These are phyloP conservation scores for Talaromyces atroroseus DNA, from an alignment of 2,329 filamentous ascomycete species.

Conservation along the genomic window DNA sequence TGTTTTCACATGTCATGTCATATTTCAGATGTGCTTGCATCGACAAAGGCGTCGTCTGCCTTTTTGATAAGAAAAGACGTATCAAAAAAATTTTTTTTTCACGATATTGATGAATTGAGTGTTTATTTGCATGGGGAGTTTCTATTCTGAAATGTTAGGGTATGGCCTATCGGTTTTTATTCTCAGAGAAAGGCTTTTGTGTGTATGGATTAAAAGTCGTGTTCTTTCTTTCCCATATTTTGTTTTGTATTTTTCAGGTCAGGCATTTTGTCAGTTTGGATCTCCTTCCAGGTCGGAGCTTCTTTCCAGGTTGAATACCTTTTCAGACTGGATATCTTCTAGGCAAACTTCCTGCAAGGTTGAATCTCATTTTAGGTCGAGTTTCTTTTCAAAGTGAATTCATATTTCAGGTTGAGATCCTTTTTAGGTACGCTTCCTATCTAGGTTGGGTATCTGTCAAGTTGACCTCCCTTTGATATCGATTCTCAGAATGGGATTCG, in stretches of 20 bases:
- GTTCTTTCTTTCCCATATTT: neutral
- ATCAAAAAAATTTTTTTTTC: neutral
- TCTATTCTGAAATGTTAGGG: neutral
- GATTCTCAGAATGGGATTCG: neutral
- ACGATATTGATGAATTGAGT: neutral
- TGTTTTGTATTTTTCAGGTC: neutral
- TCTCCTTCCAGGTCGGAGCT: neutral
- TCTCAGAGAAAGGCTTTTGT: neutral
- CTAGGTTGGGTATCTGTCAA: too few relatives aligned
- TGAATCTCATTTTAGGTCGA: too few relatives aligned
- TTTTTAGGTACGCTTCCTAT: too few relatives aligned
- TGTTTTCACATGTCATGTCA: slow-evolving; percentile 1
- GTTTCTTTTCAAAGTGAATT: too few relatives aligned
- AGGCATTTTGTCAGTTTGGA: neutral
- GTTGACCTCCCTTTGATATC: neutral
- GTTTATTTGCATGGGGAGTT: neutral
- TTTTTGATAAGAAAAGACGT: neutral
- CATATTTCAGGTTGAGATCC: too few relatives aligned
- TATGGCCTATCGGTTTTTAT: neutral
- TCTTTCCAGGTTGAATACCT: too few relatives aligned
- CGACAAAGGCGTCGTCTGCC: slow-evolving; percentile 1
- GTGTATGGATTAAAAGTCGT: neutral
- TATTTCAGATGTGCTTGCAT: neutral
- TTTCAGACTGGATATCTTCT: too few relatives aligned
- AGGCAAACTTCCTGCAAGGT: too few relatives aligned